Evolutionary conservation across 2,329 filamentous ascomycete genomes (phyloP).

Genomic region (Calonectria naviculata): DNA sequence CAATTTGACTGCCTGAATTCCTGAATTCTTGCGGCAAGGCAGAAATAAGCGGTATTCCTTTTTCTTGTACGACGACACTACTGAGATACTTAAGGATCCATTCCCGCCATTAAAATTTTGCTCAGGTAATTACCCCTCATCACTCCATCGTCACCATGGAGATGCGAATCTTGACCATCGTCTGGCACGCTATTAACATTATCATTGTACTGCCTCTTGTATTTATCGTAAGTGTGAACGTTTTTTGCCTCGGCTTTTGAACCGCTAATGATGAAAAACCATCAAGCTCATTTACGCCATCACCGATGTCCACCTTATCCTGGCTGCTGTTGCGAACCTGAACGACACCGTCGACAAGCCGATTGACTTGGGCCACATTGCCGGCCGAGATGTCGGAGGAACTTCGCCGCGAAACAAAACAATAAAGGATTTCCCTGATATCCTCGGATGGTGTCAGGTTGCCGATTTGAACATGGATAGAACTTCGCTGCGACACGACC

Average conservation of each 20-base stretch:
- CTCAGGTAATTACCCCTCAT: not conserved
- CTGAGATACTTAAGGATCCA: not conserved
- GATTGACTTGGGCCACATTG: not conserved
- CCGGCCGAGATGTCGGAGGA: not conserved
- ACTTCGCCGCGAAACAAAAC: not conserved
- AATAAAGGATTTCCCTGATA: not conserved
- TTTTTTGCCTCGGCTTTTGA: not conserved
- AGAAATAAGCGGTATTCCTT: not conserved
- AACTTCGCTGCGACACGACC: not conserved
- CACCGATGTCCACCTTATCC: not conserved
- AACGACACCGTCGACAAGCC: not conserved
- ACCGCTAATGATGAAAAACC: not conserved
- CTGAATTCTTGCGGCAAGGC: not conserved
- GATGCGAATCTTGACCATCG: not conserved
- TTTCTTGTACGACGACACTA: not conserved
- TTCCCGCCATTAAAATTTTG: not conserved
- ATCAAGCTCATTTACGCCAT: not conserved
- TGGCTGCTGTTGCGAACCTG: not conserved
- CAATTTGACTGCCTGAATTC: not conserved
- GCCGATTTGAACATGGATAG: not conserved
- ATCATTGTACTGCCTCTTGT: not conserved
- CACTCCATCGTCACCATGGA: not conserved
- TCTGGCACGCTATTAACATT: not conserved
- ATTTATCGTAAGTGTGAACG: not conserved
- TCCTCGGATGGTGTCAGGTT: not conserved